Evolutionary conservation across 139 green algal genomes (phyloP).

Genomic region (Chlamydomonas schloesseri): DNA sequence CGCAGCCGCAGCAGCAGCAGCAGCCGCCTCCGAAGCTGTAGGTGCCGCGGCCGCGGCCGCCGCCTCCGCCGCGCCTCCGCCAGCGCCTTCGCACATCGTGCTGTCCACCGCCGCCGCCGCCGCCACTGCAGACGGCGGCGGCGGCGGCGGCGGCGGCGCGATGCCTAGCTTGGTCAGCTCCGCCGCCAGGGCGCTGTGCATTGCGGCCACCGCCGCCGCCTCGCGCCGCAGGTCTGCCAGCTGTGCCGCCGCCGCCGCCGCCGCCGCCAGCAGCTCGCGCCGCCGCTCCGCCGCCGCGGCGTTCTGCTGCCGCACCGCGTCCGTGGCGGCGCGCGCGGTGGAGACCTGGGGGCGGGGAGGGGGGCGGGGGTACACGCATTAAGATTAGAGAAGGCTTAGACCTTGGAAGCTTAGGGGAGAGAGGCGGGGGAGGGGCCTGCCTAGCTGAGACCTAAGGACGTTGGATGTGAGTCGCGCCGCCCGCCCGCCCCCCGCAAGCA

Average conservation of each 20-base stretch:
- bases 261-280: constrained; percentile 24
- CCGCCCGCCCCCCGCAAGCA: too few relatives aligned
- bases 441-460: neutral
- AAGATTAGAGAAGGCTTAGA: constrained; percentile 3
- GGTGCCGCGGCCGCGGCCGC: too few relatives aligned
- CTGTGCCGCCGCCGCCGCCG: neutral
- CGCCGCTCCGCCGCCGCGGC: constrained; percentile 27
- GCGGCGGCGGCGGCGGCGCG: neutral
- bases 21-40: too few relatives aligned
- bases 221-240: constrained; percentile 2
- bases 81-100: too few relatives aligned
- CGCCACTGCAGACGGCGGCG: neutral
- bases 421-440: too few relatives aligned
- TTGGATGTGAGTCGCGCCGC: neutral
- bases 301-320: constrained; percentile 40
- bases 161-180: constrained; percentile 30
- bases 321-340: neutral
- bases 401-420: neutral
- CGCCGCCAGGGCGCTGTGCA: neutral
- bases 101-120: neutral
- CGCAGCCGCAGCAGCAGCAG: too few relatives aligned
- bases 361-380: neutral
- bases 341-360: neutral
- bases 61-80: too few relatives aligned
- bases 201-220: neutral